Base-by-base conservation (phyloP, 371 early-diverging fungal genomes). In the Apophysomyces ossiformis region DNA sequence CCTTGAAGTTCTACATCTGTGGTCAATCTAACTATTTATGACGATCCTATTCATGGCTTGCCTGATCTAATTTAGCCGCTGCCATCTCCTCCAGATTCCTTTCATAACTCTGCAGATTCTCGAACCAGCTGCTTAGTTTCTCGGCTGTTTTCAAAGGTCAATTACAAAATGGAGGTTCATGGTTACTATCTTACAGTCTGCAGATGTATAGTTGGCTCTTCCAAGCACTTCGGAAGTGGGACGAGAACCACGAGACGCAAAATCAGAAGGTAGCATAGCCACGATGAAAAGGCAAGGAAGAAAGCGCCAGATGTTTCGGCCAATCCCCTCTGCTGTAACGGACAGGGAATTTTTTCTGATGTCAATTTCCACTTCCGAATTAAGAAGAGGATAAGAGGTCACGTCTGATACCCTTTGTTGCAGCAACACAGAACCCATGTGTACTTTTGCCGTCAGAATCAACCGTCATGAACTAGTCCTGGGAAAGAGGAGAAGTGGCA, bases 81-180 rank as follows among this genome's bases (percentile, higher is more conserved):
- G 95, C 95, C 95, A 98, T 96, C 61, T 93, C 94, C 70, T 98
- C 96, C 16, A 98, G 85, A 57, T 93, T 96, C 43, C 88, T 84
- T 76, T 98, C 97, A 74, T 95, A 96, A 69, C 95, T 89, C 69
- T 89, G 85, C 54, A 96, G 77, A 68, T 96, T 95, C 72, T 95
- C 94, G 65, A 93, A 92, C 96, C 95, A 95, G 64, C 84, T 84
- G 74, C 95, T 95, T 35, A 91, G 84, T 36, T 89, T 90, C 59
- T 89, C 88, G 56, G 85, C 89, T 87, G 62, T 21, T 35, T 57
- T 13, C 41, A 43, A 6, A 56, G 41, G 44, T 32, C 32, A 12
- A 37, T 7, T 59, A n/a, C 26, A 16, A 38, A 56, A 38, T 57
- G 35, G 4, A 11, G 15, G 18, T 50, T 18, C 26, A 39, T 50